Evolutionary conservation across 345 rosid species (phyloP), one percentile per base, ranked within the genome.

Genomic region (Euphorbia lathyris): DNA sequence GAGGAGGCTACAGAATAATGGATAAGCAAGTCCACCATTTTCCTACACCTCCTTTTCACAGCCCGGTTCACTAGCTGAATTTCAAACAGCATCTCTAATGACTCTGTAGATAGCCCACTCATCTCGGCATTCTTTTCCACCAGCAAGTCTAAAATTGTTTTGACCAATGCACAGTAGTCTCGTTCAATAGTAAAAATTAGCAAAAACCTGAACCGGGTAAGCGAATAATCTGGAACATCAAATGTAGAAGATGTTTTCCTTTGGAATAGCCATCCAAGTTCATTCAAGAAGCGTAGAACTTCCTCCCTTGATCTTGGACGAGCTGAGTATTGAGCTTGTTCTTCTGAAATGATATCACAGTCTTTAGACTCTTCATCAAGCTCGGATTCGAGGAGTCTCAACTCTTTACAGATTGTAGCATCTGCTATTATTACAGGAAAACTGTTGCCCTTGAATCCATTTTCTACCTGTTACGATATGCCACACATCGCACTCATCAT

Each of bases 191-290:
- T 79, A 74, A 85, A 93, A 47, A 87, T 52, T 16, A 90, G 83
- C 69, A 93, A 77, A 75, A 86, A 88, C 75, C 85, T 93, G 82
- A 88, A 90, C 29, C 98, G 93, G 53, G 57, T 13, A 50, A 88
- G 76, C 32, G 94, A 81, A 79, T 72, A 85, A 50, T 78, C 79
- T 25, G 80, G 81, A 73, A 68, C 63, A 67, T 68, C 80, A 74
- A 42, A 81, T 20, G 14, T 43, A 19, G 76, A 69, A 65, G 79
- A 74, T 34, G 67, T 56, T 30, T 76, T 80, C 65, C 86, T 83
- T 78, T 90, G 98, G 70, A 93, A 93, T 45, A 93, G 83, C 98
- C 98, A 93, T 64, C 98, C 98, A 58, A 93, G 97, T 79, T 93
- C 98, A 55, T 93, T 88, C 76, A 93, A 78, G 77, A 87, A 93